Conservation (phyloP, 2,329 filamentous ascomycete genomes). For the Verticillium alfalfae region DNA sequence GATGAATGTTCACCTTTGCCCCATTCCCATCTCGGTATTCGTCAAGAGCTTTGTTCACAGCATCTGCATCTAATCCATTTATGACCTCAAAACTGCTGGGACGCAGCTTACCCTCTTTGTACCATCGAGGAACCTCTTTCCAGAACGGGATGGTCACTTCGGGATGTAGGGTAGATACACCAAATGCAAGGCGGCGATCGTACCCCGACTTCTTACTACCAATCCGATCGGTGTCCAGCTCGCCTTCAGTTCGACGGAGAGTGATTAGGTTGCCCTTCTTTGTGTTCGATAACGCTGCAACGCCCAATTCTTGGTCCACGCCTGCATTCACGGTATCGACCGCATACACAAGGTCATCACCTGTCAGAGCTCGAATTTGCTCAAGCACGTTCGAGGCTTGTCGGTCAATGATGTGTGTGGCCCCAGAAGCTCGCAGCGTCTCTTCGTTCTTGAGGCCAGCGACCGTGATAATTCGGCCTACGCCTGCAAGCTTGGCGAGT, state of each 20-base stretch:
- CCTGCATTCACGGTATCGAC: slow-evolving; percentile 2
- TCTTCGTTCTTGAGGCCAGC: slow-evolving; percentile 1
- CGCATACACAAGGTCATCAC: not conserved
- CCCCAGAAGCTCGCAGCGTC: not conserved
- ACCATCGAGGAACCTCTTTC: slow-evolving; percentile 1
- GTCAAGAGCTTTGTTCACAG: slow-evolving; percentile 2
- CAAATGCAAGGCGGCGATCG: not conserved
- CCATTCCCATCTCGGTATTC: slow-evolving; percentile 1
- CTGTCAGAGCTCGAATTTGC: not conserved
- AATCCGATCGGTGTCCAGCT: not conserved
- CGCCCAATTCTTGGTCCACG: not conserved
- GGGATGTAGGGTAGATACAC: not conserved
- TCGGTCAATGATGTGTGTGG: slow-evolving; percentile 1
- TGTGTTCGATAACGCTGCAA: slow-evolving; percentile 1
- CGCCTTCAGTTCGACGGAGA: slow-evolving; percentile 1
- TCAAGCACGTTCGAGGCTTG: not conserved
- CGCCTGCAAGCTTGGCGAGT: slow-evolving; percentile 1
- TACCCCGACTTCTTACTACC: not conserved
- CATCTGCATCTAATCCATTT: slow-evolving; percentile 1
- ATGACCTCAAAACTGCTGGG: not conserved
- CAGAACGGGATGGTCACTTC: slow-evolving; percentile 1
- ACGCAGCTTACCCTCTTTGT: not conserved
- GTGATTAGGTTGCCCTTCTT: slow-evolving; percentile 1
- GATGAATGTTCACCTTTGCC: not conserved
- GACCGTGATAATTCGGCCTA: slow-evolving; percentile 1